Percentiles rank a stretch among this genome's conserved stretches.
These are phyloP conservation scores for Allodekkera sacchari DNA, from an alignment of 805 yeast genomes.

Conservation along the genomic window DNA sequence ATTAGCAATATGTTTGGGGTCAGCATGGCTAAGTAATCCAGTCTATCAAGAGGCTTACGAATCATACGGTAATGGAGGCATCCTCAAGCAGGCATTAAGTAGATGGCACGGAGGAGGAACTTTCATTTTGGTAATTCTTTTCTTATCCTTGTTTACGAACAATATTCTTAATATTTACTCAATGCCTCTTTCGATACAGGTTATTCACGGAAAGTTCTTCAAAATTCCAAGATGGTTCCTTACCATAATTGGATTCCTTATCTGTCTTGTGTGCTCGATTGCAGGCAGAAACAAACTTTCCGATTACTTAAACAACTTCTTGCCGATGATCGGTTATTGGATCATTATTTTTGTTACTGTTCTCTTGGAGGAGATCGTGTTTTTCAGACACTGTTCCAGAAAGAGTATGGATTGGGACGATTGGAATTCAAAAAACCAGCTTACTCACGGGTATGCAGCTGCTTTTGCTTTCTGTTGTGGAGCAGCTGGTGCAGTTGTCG, in stretches of 20 bases:
- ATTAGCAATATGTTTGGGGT: constrained; percentile 49
- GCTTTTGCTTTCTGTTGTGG: constrained; percentile 53
- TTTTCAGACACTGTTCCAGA: constrained; percentile 42
- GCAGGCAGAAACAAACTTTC: constrained; percentile 63
- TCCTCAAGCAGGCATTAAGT: constrained; percentile 47
- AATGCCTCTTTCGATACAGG: constrained; percentile 60
- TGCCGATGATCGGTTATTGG: constrained; percentile 85
- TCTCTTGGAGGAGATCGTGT: constrained; percentile 51
- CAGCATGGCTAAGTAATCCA: constrained; percentile 42
- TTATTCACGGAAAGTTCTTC: constrained; percentile 34
- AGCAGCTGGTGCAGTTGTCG: constrained; percentile 65
- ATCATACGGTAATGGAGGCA: constrained; percentile 60
- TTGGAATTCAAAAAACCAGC: constrained; percentile 49
- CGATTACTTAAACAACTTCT: constrained; percentile 58
- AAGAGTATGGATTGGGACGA: constrained; percentile 53
- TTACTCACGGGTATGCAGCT: constrained; percentile 64
- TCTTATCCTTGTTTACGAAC: constrained; percentile 64
- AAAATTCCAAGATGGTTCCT: constrained; percentile 67
- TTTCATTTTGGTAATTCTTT: constrained; percentile 53
- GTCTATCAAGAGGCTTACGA: constrained; percentile 48
- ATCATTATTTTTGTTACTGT: constrained; percentile 61
- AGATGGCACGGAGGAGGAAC: constrained; percentile 67
- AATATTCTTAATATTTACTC: constrained; percentile 69
- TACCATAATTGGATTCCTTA: constrained; percentile 46
- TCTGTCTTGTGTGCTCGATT: constrained; percentile 54